A percentile compares a stretch with the other conserved stretches of the same genome.
These are phyloP conservation scores for Coemansia sp. DNA, from an alignment of 192 early-diverging fungal species.

Conservation along the genomic window DNA sequence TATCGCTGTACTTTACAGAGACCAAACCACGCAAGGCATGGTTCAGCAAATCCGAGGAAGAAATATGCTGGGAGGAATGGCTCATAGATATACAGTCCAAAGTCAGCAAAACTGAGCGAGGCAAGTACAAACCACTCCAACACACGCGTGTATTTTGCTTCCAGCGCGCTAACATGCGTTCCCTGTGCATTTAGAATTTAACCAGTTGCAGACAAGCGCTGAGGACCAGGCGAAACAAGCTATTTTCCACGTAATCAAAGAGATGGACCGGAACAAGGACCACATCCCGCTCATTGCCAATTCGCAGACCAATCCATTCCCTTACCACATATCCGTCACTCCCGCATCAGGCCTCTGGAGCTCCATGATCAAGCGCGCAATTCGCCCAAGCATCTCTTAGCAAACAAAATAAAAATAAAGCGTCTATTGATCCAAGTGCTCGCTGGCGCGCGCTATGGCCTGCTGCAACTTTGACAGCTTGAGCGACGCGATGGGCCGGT, in stretches of 20 bases:
- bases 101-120: conserved; percentile 9
- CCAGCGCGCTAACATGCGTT: neutral
- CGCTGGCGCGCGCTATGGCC: conserved; percentile 38
- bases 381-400: conserved; percentile 24
- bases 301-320: conserved; percentile 40
- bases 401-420: neutral
- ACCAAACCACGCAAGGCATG: conserved; percentile 39
- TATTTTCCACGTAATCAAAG: conserved; percentile 30
- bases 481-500: conserved; percentile 10
- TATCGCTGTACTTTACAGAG: conserved; percentile 43
- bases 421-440: conserved; percentile 9
- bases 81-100: conserved; percentile 15
- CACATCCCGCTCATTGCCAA: conserved; percentile 47
- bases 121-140: neutral
- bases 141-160: too few species aligned
- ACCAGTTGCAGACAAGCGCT: conserved; percentile 21
- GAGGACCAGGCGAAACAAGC: conserved; percentile 29
- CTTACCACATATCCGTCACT: conserved; percentile 38
- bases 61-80: conserved; percentile 54
- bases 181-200: conserved; percentile 1
- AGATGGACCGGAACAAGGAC: conserved; percentile 40
- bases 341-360: conserved; percentile 41
- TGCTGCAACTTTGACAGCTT: conserved; percentile 27
- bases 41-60: conserved; percentile 49
- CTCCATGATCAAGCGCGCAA: conserved; percentile 52